phyloP scores from a whole-genome alignment of 75 land plant genomes.

The Selaginella tamariscina region DNA sequence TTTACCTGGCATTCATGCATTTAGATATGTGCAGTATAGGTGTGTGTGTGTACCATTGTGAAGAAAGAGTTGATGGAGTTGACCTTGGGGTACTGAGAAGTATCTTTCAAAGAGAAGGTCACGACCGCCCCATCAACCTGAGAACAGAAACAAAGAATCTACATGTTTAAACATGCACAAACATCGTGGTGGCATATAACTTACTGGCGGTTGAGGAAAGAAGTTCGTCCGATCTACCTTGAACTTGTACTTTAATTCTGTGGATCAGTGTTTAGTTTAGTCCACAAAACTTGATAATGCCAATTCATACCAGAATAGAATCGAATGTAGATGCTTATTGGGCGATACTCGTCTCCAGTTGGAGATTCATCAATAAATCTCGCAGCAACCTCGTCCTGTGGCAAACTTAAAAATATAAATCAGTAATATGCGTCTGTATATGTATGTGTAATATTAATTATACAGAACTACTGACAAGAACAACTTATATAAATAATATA shows the following conservation, averaged over 20 bases:
- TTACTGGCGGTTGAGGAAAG: constrained; percentile 86
- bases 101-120: constrained; percentile 53
- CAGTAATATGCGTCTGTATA: neutral
- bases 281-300: neutral
- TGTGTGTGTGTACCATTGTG: constrained; percentile 26
- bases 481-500: constrained; percentile 11
- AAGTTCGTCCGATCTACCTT: constrained; percentile 66
- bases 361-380: constrained; percentile 56
- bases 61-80: constrained; percentile 61
- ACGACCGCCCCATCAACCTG: constrained; percentile 97
- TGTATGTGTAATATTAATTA: too few species aligned
- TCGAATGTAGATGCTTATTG: constrained; percentile 72
- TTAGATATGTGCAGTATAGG: neutral
- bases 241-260: constrained; percentile 73
- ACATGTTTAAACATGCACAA: constrained; percentile 5
- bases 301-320: constrained; percentile 59
- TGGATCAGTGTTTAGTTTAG: constrained; percentile 1
- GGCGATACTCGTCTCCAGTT: constrained; percentile 63
- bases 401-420: neutral
- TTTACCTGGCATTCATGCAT: neutral
- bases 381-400: constrained; percentile 81
- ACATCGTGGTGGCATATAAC: constrained; percentile 13
- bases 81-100: constrained; percentile 59
- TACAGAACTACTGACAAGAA: neutral
- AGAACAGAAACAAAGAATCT: constrained; percentile 5